Base-by-base conservation (phyloP, 371 early-diverging fungal species). In the Amoeboaphelidium protococcarum region DNA sequence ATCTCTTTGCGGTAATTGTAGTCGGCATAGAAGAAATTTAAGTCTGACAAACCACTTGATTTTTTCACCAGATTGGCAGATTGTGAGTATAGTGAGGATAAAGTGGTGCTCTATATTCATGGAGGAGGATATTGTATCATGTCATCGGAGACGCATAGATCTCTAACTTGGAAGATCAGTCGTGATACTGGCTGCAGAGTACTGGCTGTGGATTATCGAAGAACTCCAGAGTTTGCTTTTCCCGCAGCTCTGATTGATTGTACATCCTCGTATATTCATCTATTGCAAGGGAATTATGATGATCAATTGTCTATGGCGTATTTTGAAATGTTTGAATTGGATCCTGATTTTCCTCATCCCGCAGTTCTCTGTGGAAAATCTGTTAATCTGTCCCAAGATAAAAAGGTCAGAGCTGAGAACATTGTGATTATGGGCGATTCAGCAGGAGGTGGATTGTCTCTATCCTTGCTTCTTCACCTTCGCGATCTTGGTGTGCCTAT, bases 201-300 rank as follows among this genome's bases (percentile, higher is more conserved):
- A 0, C 62, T 69, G 31, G 66, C 61, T 0, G 60, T 80, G 41
- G 69, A 79, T 52, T 85, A 87, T 58, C 66, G 85, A 19, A 57
- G 82, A 24, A 79, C 82, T 0, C 90, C 90, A 0, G 76, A 81
- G 27, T 55, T 69, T 47, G 73, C 81, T 10, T 86, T 84, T 51
- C 90, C 90, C 1, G 64, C 71, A 23, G 78, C 78, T 10, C 60
- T 89, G 4, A 73, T 77, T 44, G 87, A 87, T 61, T 76, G 71
- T 27, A 61, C 78, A 23, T 65, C 74, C 21, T 73, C 80, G 0
- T 86, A 81, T 52, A 46, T 69, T 37, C 68, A 71, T 46, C 58
- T 91, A 26, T 58, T 74, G 25, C n/a, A n/a, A n/a, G n/a, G n/a
- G n/a, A n/a, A n/a, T n/a, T n/a, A n/a, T n/a, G n/a, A n/a, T n/a